Evolutionary conservation across 2,329 filamentous ascomycete species (phyloP).

Genomic region (Metarhizium humberi): DNA sequence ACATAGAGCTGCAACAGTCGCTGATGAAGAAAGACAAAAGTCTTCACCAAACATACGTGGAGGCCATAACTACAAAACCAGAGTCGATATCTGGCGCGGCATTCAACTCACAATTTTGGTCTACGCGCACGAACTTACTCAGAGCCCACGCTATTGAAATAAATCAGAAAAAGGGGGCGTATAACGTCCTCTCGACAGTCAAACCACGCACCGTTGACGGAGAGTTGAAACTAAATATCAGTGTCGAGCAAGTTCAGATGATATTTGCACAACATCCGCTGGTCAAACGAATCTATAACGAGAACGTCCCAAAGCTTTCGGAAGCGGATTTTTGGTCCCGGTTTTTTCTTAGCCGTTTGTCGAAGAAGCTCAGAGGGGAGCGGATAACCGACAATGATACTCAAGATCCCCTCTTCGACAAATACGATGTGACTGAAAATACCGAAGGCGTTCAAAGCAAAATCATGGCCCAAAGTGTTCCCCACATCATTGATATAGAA

Average conservation of each 20-base stretch:
- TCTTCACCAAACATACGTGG: constrained; percentile 77
- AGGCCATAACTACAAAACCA: constrained; percentile 74
- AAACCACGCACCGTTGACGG: constrained; percentile 49
- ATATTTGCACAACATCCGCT: constrained; percentile 91
- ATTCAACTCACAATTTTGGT: constrained; percentile 93
- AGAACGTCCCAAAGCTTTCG: constrained; percentile 74
- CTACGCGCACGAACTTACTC: constrained; percentile 73
- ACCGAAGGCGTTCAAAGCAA: constrained; percentile 41
- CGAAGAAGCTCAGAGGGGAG: constrained; percentile 87
- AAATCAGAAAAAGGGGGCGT: constrained; percentile 76
- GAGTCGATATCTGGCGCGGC: constrained; percentile 70
- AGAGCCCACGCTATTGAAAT: constrained; percentile 86
- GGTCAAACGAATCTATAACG: constrained; percentile 83
- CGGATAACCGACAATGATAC: constrained; percentile 70
- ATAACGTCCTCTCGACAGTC: constrained; percentile 87
- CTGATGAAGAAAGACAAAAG: constrained; percentile 71
- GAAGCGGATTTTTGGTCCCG: constrained; percentile 85
- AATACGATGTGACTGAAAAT: constrained; percentile 70
- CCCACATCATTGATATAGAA: constrained; percentile 84
- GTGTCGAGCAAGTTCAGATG: constrained; percentile 82
- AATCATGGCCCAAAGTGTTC: constrained; percentile 57
- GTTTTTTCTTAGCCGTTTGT: constrained; percentile 85
- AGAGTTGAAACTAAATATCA: constrained; percentile 72
- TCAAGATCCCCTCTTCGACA: constrained; percentile 72
- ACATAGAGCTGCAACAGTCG: constrained; percentile 79